Conservation (phyloP, 169 alveolate genomes). For the Blepharisma undulans region DNA sequence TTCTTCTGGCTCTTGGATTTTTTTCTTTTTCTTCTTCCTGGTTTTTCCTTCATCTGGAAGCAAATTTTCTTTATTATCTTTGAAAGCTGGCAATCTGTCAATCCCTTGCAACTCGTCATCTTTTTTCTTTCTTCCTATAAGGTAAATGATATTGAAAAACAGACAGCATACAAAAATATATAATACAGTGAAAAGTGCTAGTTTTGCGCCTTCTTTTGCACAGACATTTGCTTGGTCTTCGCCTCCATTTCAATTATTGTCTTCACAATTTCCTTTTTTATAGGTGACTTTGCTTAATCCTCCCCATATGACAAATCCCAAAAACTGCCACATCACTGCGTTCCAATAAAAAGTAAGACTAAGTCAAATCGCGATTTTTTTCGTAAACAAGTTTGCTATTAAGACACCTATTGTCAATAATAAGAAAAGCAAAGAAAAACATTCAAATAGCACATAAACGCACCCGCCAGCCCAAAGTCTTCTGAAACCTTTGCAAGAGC, state of each 20-base stretch:
- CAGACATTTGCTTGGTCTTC: not conserved
- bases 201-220: constrained; percentile 4
- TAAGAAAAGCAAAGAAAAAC: not conserved
- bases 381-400: not conserved
- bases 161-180: not conserved
- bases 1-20: not conserved
- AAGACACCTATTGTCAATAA: not conserved
- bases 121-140: not conserved
- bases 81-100: not conserved
- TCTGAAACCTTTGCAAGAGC: not conserved
- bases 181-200: not conserved
- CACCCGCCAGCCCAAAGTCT: constrained; percentile 11
- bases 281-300: not conserved
- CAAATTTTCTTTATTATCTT: not conserved
- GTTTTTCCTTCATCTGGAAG: not conserved
- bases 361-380: not conserved
- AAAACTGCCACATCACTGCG: not conserved
- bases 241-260: not conserved
- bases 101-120: not conserved
- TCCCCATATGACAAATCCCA: constrained; percentile 8
- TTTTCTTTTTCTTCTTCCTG: not conserved
- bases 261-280: not conserved
- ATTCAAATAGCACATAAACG: constrained; percentile 15
- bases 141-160: not conserved
- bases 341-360: not conserved